Evolutionary conservation across 2,329 filamentous ascomycete genomes (phyloP).

Genomic region (Aspergillus sp.): DNA sequence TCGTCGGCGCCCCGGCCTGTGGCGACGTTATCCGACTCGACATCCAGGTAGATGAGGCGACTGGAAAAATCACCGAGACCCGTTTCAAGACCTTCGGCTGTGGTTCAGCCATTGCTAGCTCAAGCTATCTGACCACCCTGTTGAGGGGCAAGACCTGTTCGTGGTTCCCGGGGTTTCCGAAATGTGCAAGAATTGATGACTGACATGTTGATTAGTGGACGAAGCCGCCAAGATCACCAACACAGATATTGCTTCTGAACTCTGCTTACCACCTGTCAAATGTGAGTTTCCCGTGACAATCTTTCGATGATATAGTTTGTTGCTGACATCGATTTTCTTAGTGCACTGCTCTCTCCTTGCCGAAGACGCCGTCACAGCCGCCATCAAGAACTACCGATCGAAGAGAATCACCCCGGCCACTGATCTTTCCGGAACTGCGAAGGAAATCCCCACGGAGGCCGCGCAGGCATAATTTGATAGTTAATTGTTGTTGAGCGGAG

Average conservation of each 20-base stretch:
- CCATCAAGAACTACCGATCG: conserved; percentile 86
- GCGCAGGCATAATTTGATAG: conserved; percentile 1
- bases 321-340: conserved; percentile 33
- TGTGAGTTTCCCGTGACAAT: conserved; percentile 54
- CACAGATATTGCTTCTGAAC: conserved; percentile 96
- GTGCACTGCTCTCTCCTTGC: conserved; percentile 92
- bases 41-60: conserved; percentile 85
- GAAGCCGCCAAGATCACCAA: conserved; percentile 92
- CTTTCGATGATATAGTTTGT: neutral
- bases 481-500: conserved; percentile 3
- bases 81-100: conserved; percentile 99
- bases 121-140: conserved; percentile 90
- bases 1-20: conserved; percentile 86
- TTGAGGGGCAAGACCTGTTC: conserved; percentile 81
- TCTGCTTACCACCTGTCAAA: conserved; percentile 88
- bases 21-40: conserved; percentile 94
- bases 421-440: conserved; percentile 71
- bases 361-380: conserved; percentile 89
- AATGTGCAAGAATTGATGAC: neutral
- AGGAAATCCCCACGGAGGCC: conserved; percentile 10
- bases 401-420: conserved; percentile 80
- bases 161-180: neutral
- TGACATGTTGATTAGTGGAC: conserved; percentile 56
- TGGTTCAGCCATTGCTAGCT: conserved; percentile 90
- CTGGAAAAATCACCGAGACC: conserved; percentile 86